Base-by-base conservation (phyloP, 2,329 filamentous ascomycete genomes). In the Coleophoma eucalyptorum region DNA sequence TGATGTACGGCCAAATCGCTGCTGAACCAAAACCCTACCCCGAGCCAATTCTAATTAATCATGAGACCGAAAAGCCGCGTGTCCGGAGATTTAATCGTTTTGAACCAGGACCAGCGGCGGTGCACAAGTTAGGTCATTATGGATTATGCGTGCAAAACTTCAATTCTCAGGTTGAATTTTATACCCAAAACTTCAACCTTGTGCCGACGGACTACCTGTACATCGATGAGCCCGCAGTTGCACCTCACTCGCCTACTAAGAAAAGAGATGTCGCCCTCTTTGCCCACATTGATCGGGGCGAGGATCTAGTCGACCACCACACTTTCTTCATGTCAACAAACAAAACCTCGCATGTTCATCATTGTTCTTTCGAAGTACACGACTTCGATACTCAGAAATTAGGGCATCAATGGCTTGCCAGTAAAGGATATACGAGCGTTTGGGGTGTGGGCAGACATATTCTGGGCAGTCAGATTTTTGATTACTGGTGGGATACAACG, bases 371-470 rank as follows among this genome's bases (percentile, higher is more conserved):
- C 57, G 86, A 89, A 67, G 84, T 86, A 4, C 80, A 86, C 58
- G 84, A 89, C 64, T 87, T 86, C 59, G 86, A 90, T 62, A 80
- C 81, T 4, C 86, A 89, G 70, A 73, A 81, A 32, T 70, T 89
- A 3, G 86, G 86, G 1, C 86, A 90, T 67, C 78, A 86, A 60
- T 89, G 83, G 81, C 69, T 90, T 54, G 72, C 72, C 2, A 69
- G 79, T 55, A 80, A 83, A 64, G 80, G 79, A 1, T 86, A 86
- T 62, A 76, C 75, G 59, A 79, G 75, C 58, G 83, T 83, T 55
- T 90, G 86, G 86, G 86, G 86, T 2, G 79, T 90, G 0, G 86
- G 86, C 0, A 68, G 86, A 48, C 86, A 89, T 69, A 77, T 88
- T 19, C 73, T 89, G 58, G 86, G 86, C 4, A 82, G 77, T 55